Percentiles rank a stretch among this genome's conserved stretches.
phyloP scores from a whole-genome alignment of 2,329 filamentous ascomycete genomes.

The Penicillium oxalicum region DNA sequence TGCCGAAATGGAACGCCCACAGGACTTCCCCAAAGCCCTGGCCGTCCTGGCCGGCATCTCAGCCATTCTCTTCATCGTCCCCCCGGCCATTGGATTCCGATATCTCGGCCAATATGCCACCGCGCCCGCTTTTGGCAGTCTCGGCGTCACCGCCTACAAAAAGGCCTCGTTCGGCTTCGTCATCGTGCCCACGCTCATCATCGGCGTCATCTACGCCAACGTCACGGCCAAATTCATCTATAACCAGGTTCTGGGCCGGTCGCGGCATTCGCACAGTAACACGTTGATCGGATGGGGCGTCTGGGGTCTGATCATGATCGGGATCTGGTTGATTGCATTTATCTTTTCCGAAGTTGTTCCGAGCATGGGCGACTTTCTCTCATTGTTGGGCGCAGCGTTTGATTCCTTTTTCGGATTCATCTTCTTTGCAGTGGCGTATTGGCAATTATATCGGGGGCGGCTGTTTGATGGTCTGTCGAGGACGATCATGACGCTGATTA shows the following conservation, averaged over 20 bases:
- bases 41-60: constrained; percentile 44
- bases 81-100: constrained; percentile 45
- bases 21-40: constrained; percentile 48
- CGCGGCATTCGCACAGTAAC: constrained; percentile 43
- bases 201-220: constrained; percentile 48
- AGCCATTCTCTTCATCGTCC: constrained; percentile 46
- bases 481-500: constrained; percentile 41
- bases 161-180: constrained; percentile 48
- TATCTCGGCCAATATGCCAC: constrained; percentile 48
- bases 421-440: constrained; percentile 48
- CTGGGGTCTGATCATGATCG: constrained; percentile 40
- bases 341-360: constrained; percentile 47
- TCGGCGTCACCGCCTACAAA: constrained; percentile 42
- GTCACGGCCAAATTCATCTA: constrained; percentile 47
- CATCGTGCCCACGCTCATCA: constrained; percentile 47
- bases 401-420: constrained; percentile 49
- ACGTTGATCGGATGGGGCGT: constrained; percentile 45
- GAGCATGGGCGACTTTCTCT: constrained; percentile 48
- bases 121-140: constrained; percentile 45
- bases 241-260: constrained; percentile 39
- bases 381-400: constrained; percentile 44
- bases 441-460: constrained; percentile 38
- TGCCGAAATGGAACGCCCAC: constrained; percentile 45
- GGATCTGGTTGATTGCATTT: constrained; percentile 42
- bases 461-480: constrained; percentile 35